These are phyloP conservation scores for Eutrema salsugineum DNA, from an alignment of 441 rosid species.

Conservation along the genomic window DNA sequence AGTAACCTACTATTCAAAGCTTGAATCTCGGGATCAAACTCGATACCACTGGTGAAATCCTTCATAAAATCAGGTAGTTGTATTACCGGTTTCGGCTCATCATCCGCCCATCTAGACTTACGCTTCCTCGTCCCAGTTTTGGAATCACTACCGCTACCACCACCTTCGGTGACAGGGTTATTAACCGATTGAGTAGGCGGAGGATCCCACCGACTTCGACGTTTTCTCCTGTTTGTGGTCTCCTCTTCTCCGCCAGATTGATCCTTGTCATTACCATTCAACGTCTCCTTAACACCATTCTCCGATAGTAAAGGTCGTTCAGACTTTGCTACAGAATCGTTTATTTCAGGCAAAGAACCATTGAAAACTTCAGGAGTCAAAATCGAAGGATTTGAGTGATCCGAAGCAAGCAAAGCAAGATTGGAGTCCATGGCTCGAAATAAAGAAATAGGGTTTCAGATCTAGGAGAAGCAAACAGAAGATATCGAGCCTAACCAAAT, in stretches of 20 bases:
- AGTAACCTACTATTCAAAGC: slow-evolving; percentile 78
- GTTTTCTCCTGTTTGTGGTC: slow-evolving; percentile 61
- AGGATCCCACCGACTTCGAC: slow-evolving; percentile 93
- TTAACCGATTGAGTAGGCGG: slow-evolving; percentile 47
- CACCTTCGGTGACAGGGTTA: slow-evolving; percentile 13
- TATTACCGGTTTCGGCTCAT: slow-evolving; percentile 77
- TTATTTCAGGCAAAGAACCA: neutral
- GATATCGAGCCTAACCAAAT: no score
- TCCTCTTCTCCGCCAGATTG: slow-evolving; percentile 91
- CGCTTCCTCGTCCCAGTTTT: slow-evolving; percentile 64
- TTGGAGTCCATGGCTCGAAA: no score
- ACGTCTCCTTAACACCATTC: slow-evolving; percentile 41
- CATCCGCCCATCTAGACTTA: slow-evolving; percentile 92
- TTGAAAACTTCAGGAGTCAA: slow-evolving; percentile 9
- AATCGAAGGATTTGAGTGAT: no score
- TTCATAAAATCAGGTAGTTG: slow-evolving; percentile 95
- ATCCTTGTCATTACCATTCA: slow-evolving; percentile 62
- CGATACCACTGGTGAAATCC: slow-evolving; percentile 88
- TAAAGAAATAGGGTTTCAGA: no score
- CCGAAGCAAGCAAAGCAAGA: no score
- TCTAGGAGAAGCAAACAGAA: no score
- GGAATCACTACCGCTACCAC: slow-evolving; percentile 42
- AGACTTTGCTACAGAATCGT: slow-evolving; percentile 10
- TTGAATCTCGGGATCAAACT: slow-evolving; percentile 88
- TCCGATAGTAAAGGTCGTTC: slow-evolving; percentile 54